phyloP scores from a whole-genome alignment of 2,329 filamentous ascomycete genomes.

The Penicillium sp. region DNA sequence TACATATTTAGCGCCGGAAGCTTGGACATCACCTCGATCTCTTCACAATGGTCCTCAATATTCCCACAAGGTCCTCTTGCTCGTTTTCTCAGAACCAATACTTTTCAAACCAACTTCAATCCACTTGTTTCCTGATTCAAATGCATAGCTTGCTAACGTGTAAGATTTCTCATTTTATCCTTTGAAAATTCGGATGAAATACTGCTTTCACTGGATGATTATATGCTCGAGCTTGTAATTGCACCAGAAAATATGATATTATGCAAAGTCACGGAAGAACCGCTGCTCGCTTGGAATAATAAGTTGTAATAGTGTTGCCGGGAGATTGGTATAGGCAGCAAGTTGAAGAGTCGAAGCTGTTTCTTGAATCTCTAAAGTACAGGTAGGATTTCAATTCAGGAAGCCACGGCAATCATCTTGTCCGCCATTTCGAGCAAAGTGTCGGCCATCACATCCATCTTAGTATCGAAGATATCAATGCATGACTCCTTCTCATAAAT shows the following conservation, averaged over 20 bases:
- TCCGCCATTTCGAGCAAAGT: slow-evolving; percentile 49
- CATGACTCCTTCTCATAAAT: slow-evolving; percentile 53
- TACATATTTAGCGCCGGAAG: neutral
- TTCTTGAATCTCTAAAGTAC: neutral
- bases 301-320: neutral
- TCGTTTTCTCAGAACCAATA: neutral
- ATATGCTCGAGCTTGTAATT: neutral
- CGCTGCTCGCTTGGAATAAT: neutral
- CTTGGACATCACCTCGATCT: neutral
- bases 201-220: neutral
- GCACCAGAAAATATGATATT: neutral
- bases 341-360: neutral
- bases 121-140: neutral
- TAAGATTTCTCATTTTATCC: neutral
- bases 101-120: neutral
- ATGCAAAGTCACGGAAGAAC: neutral
- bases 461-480: slow-evolving; percentile 48
- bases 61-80: neutral
- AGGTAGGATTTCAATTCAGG: neutral
- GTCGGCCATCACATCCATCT: slow-evolving; percentile 53
- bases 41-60: neutral
- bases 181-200: neutral
- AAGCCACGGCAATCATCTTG: slow-evolving; percentile 23
- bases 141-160: too few relatives aligned
- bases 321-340: neutral